Percentiles rank a stretch among this genome's conserved stretches.
Evolutionary conservation across 805 yeast species (phyloP).

Genomic region (Candida peoriensis): DNA sequence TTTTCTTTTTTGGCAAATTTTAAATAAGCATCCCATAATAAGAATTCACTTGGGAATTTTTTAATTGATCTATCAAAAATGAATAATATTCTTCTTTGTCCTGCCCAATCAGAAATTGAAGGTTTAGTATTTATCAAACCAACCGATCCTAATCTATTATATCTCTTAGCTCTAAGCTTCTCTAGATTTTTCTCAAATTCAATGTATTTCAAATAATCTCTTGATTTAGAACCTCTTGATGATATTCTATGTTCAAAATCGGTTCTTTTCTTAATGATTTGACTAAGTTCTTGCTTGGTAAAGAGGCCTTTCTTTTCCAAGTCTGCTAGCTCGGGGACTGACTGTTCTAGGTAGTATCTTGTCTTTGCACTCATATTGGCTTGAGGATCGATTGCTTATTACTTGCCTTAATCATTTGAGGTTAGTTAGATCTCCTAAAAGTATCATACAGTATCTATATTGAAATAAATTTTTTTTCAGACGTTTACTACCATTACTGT

Average conservation of each 20-base stretch:
- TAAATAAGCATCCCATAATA: constrained; percentile 75
- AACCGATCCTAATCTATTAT: constrained; percentile 51
- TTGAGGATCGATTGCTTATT: too few species aligned
- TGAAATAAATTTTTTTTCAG: too few species aligned
- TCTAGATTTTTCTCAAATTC: constrained; percentile 80
- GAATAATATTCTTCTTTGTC: constrained; percentile 72
- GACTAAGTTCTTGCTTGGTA: constrained; percentile 72
- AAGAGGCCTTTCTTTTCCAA: constrained; percentile 76
- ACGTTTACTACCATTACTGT: too few species aligned
- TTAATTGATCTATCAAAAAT: constrained; percentile 79
- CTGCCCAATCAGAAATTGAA: constrained; percentile 82
- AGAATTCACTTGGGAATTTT: constrained; percentile 71
- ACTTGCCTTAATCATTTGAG: too few species aligned
- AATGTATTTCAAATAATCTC: constrained; percentile 74
- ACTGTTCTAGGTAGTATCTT: constrained; percentile 54
- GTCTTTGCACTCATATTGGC: constrained; percentile 33
- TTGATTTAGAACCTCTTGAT: constrained; percentile 74
- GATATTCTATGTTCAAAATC: constrained; percentile 90
- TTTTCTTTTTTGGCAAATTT: constrained; percentile 61
- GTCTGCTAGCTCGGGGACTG: constrained; percentile 91
- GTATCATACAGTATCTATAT: too few species aligned
- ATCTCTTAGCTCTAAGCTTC: constrained; percentile 67
- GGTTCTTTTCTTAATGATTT: constrained; percentile 87
- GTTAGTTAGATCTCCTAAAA: too few species aligned
- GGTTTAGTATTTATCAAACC: constrained; percentile 54